These are phyloP conservation scores for Cyberlindnera sargentensis DNA, from an alignment of 805 yeast species.

Conservation along the genomic window DNA sequence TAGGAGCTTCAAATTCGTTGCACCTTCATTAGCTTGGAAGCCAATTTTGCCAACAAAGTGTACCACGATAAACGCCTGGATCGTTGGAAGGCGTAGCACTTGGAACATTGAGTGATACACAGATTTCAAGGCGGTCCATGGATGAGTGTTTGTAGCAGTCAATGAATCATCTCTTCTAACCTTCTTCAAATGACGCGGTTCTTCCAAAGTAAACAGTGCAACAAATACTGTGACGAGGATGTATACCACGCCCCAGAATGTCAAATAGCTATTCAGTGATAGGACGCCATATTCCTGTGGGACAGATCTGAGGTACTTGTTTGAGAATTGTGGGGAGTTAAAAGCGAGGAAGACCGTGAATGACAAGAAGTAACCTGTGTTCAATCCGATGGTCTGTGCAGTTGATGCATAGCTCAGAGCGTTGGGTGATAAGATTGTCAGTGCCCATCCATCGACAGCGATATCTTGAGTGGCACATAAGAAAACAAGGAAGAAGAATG, in stretches of 20 bases:
- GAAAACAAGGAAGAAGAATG: slow-evolving; percentile 73
- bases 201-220: slow-evolving; percentile 59
- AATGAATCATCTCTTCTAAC: slow-evolving; percentile 25
- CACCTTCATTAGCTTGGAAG: slow-evolving; percentile 93
- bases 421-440: slow-evolving; percentile 72
- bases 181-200: slow-evolving; percentile 43
- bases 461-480: slow-evolving; percentile 97
- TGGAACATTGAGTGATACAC: slow-evolving; percentile 63
- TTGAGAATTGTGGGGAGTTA: slow-evolving; percentile 88
- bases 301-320: slow-evolving; percentile 60
- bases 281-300: slow-evolving; percentile 64
- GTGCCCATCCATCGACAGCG: slow-evolving; percentile 99
- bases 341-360: slow-evolving; percentile 89
- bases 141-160: slow-evolving; percentile 19
- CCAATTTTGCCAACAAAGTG: slow-evolving; percentile 83
- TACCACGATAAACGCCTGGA: slow-evolving; percentile 65
- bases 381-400: slow-evolving; percentile 93
- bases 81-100: slow-evolving; percentile 62
- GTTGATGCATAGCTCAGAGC: slow-evolving; percentile 91
- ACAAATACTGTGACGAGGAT: slow-evolving; percentile 59
- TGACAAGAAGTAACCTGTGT: slow-evolving; percentile 85
- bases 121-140: slow-evolving; percentile 30
- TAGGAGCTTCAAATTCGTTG: slow-evolving; percentile 82
- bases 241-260: slow-evolving; percentile 70
- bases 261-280: slow-evolving; percentile 66